phyloP scores from a whole-genome alignment of 305 asterid genomes.

The Salvia sclarea region DNA sequence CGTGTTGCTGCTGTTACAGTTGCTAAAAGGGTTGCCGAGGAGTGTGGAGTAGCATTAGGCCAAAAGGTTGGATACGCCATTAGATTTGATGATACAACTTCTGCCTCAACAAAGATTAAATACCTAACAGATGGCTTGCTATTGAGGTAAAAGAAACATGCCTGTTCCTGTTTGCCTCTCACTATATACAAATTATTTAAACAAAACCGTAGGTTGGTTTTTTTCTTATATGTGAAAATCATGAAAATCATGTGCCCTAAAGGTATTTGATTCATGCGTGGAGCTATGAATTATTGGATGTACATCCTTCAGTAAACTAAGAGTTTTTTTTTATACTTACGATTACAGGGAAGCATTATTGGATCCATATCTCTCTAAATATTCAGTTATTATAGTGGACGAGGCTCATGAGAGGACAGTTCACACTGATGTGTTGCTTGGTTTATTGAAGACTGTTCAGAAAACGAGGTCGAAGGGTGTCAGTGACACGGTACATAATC shows the following conservation, averaged over 20 bases:
- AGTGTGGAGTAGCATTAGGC: conserved; percentile 73
- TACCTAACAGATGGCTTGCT: conserved; percentile 95
- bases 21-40: conserved; percentile 95
- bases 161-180: conserved; percentile 12
- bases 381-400: conserved; percentile 88
- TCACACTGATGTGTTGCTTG: conserved; percentile 94
- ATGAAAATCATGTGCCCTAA: not conserved
- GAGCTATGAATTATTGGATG: conserved; percentile 23
- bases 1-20: conserved; percentile 97
- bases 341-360: conserved; percentile 79
- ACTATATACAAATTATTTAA: not conserved
- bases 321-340: conserved; percentile 31
- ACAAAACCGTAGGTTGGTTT: not conserved
- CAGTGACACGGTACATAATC: conserved; percentile 34
- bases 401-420: conserved; percentile 99
- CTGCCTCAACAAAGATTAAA: conserved; percentile 76
- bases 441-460: conserved; percentile 82
- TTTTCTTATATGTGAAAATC: not conserved
- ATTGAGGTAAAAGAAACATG: conserved; percentile 56
- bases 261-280: conserved; percentile 6
- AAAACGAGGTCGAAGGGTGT: conserved; percentile 60
- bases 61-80: conserved; percentile 88
- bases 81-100: conserved; percentile 88
- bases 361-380: conserved; percentile 82
- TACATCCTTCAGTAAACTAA: conserved; percentile 1